Conservation (phyloP, 768 basidiomycete species). For the Suillus luteus region DNA sequence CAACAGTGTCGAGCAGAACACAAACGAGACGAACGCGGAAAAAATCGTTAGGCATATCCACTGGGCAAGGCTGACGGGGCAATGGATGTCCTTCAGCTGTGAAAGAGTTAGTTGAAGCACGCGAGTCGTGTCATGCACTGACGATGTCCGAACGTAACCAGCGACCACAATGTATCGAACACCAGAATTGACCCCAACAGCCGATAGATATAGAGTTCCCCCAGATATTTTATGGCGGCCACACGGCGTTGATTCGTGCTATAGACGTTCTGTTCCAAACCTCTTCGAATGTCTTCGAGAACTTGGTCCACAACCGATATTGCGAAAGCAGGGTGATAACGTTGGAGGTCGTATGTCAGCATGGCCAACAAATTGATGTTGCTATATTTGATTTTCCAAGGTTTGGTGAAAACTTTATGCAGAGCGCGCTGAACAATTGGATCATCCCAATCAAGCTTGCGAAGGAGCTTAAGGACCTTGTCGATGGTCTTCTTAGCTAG, state of each 20-base stretch:
- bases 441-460: conserved; percentile 97
- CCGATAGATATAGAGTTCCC: conserved; percentile 96
- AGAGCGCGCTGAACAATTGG: conserved; percentile 57
- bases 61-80: conserved; percentile 68
- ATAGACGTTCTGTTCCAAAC: conserved; percentile 93
- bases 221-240: conserved; percentile 91
- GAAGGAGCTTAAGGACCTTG: conserved; percentile 89
- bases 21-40: conserved; percentile 93
- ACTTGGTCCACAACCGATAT: conserved; percentile 92
- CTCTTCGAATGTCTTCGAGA: conserved; percentile 87
- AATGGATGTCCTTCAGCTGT: conserved; percentile 88
- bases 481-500: conserved; percentile 93
- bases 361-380: conserved; percentile 91
- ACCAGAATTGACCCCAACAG: conserved; percentile 85
- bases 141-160: conserved; percentile 97
- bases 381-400: conserved; percentile 95
- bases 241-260: conserved; percentile 92
- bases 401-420: conserved; percentile 92
- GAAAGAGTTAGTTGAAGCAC: conserved; percentile 18
- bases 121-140: conserved; percentile 36
- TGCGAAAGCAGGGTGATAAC: conserved; percentile 88
- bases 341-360: conserved; percentile 91
- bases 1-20: conserved; percentile 91
- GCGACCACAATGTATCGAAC: conserved; percentile 92
- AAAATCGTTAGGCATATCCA: conserved; percentile 95